These are phyloP conservation scores for Suhomyces pyralidae DNA, from an alignment of 805 yeast species.

Conservation along the genomic window DNA sequence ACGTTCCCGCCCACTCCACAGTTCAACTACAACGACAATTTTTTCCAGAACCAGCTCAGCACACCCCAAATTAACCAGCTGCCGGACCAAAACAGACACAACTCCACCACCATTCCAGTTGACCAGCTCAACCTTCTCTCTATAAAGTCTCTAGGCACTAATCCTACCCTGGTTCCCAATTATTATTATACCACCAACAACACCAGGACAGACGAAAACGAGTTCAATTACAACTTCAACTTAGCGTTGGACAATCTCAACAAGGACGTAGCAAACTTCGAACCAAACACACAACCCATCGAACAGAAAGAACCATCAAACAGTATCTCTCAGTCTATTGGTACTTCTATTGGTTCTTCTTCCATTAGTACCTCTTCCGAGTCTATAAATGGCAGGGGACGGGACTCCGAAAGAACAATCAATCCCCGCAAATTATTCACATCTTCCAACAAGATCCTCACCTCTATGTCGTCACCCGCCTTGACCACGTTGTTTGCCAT, in stretches of 20 bases:
- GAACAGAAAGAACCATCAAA: background rate
- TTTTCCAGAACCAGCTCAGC: conserved; percentile 1
- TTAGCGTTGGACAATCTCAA: background rate
- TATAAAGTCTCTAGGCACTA: conserved; percentile 2
- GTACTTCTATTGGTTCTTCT: too few relatives aligned
- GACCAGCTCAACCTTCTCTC: conserved; percentile 12
- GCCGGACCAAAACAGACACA: conserved; percentile 4
- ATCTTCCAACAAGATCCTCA: conserved; percentile 6
- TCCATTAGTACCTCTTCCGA: background rate
- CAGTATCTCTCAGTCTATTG: too few relatives aligned
- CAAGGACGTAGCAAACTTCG: background rate
- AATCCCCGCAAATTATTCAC: conserved; percentile 14
- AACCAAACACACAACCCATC: background rate
- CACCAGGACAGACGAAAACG: background rate
- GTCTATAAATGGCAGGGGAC: background rate
- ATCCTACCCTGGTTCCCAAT: conserved; percentile 1
- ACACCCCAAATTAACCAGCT: conserved; percentile 2
- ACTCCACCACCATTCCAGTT: conserved; percentile 6
- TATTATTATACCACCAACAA: conserved; percentile 4
- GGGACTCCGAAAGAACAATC: conserved; percentile 8
- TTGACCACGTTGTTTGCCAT: conserved; percentile 6
- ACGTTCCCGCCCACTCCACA: background rate
- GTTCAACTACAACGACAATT: background rate
- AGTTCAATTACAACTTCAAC: background rate
- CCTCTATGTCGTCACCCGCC: conserved; percentile 8